These are phyloP conservation scores for Trichoderma orchidacearum DNA, from an alignment of 495 filamentous ascomycete species.

Conservation along the genomic window DNA sequence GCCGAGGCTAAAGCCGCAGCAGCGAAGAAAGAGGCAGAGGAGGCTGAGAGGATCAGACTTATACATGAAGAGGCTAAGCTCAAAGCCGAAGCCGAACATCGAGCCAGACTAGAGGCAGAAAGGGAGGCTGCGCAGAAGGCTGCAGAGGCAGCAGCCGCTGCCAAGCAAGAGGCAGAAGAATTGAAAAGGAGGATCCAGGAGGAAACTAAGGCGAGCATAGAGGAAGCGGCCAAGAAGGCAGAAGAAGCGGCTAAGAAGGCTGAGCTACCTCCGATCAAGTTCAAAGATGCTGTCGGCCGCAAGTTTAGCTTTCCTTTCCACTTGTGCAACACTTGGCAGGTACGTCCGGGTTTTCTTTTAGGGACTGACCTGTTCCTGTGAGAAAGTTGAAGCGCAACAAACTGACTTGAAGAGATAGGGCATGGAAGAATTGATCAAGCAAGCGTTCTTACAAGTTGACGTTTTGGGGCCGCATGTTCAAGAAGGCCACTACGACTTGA, in stretches of 20 bases:
- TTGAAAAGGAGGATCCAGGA: conserved; percentile 29
- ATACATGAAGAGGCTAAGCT: conserved; percentile 7
- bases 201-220: conserved; percentile 21
- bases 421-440: conserved; percentile 76
- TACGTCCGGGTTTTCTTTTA: no score
- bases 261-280: conserved; percentile 49
- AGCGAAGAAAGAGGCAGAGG: conserved; percentile 25
- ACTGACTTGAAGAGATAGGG: conserved; percentile 32
- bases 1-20: conserved; percentile 31
- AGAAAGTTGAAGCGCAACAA: conserved; percentile 5
- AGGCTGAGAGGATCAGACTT: conserved; percentile 2
- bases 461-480: conserved; percentile 71
- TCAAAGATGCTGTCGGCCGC: conserved; percentile 75
- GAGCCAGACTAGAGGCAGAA: conserved; percentile 16
- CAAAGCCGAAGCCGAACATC: conserved; percentile 17
- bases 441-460: conserved; percentile 78
- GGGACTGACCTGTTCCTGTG: no score
- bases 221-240: conserved; percentile 34
- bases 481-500: conserved; percentile 73
- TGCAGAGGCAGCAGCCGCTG: conserved; percentile 13
- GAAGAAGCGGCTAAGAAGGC: conserved; percentile 35
- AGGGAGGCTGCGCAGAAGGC: conserved; percentile 3
- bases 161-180: conserved; percentile 19
- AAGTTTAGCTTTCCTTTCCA: conserved; percentile 81
- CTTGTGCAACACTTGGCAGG: conserved; percentile 67